Evolutionary conservation across 768 basidiomycete species (phyloP).

Genomic region (Cyathus striatus): DNA sequence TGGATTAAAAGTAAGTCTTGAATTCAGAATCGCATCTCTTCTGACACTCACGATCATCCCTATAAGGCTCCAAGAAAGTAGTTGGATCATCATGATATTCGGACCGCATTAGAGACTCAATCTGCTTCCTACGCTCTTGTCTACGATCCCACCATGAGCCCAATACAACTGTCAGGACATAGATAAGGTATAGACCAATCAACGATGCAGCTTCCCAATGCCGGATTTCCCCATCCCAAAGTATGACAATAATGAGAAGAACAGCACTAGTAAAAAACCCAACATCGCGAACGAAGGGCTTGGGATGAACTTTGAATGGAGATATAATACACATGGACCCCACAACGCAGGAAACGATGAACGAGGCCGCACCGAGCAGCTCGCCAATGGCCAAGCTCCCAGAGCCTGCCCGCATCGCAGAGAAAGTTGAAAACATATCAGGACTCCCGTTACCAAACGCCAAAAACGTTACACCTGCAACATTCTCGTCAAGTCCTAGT

Average conservation of each 20-base stretch:
- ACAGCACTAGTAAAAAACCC: conserved; percentile 91
- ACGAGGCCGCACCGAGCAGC: conserved; percentile 89
- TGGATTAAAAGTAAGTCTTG: conserved; percentile 3
- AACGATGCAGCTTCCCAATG: conserved; percentile 71
- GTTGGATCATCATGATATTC: conserved; percentile 50
- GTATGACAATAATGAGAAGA: conserved; percentile 63
- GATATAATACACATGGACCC: conserved; percentile 98
- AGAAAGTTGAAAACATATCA: conserved; percentile 94
- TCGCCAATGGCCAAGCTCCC: conserved; percentile 93
- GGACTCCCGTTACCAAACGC: conserved; percentile 98
- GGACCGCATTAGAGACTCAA: conserved; percentile 49
- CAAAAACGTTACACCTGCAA: conserved; percentile 94
- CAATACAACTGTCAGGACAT: conserved; percentile 71
- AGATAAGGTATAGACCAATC: conserved; percentile 68
- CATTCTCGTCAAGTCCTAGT: conserved; percentile 85
- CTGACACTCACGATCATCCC: conserved; percentile 51
- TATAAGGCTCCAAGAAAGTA: conserved; percentile 43
- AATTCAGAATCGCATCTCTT: not conserved
- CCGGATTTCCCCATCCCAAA: conserved; percentile 70
- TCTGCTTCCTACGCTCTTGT: conserved; percentile 37
- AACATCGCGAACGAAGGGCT: conserved; percentile 88
- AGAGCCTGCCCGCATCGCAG: conserved; percentile 80
- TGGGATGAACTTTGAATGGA: conserved; percentile 79
- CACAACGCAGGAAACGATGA: conserved; percentile 94
- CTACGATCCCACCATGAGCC: conserved; percentile 74